phyloP scores from a whole-genome alignment of 768 basidiomycete genomes.

The Mycena chlorophos region DNA sequence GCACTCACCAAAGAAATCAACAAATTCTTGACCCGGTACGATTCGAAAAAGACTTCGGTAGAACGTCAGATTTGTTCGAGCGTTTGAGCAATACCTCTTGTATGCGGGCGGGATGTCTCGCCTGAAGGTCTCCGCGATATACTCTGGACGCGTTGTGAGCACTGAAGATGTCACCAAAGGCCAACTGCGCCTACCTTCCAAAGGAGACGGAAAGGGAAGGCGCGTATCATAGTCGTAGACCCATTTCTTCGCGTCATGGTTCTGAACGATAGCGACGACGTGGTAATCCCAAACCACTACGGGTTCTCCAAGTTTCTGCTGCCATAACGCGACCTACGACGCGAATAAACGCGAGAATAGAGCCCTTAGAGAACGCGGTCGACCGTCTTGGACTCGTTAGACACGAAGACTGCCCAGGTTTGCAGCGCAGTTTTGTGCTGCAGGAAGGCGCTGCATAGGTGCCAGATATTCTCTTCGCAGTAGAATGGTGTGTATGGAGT shows the following conservation, averaged over 20 bases:
- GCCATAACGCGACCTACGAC: conserved; percentile 63
- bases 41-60: conserved; percentile 60
- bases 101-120: conserved; percentile 36
- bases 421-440: conserved; percentile 43
- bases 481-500: conserved; percentile 58
- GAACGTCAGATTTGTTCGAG: not conserved
- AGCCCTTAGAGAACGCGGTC: conserved; percentile 19
- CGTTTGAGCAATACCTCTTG: conserved; percentile 40
- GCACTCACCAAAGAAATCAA: conserved; percentile 63
- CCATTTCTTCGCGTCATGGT: conserved; percentile 42
- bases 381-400: conserved; percentile 61
- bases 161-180: not conserved
- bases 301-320: conserved; percentile 47
- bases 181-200: conserved; percentile 42
- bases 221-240: conserved; percentile 70
- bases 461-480: conserved; percentile 76
- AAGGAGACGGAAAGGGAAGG: conserved; percentile 51
- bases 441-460: conserved; percentile 50
- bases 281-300: conserved; percentile 77
- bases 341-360: not conserved
- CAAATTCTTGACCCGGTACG: conserved; percentile 49
- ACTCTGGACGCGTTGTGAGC: conserved; percentile 37
- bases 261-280: conserved; percentile 57
- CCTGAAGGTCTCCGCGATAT: conserved; percentile 48
- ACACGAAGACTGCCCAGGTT: conserved; percentile 60